Evolutionary conservation across 208 protist genomes (phyloP), one percentile per base, ranked within the genome.

Genomic region (Wallacemonas sp.): DNA sequence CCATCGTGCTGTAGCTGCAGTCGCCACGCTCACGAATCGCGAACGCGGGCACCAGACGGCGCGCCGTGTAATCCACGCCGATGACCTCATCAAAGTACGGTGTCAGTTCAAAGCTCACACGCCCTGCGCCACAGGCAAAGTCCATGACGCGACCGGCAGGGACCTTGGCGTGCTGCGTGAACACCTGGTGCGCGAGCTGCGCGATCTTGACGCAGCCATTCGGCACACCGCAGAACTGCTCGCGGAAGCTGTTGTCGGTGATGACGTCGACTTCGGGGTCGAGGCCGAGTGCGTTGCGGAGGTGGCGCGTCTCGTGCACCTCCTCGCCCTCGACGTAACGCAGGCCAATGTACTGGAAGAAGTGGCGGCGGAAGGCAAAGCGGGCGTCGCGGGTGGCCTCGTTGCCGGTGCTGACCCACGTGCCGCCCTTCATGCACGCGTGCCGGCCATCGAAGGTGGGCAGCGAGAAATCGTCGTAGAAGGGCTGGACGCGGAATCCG

Each of bases 391-490:
- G 70, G n/a, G 88, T 96, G 30, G 95, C 96, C 83, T 97, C 88
- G 71, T 98, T 97, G 52, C 97, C 97, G 14, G 92, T 96, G 33
- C 92, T 97, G 38, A 98, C 71, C 82, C 86, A 99, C 27, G 94
- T 80, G 26, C 97, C 97, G 44, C 97, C 97, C 65, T 98, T 97
- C 80, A 98, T 97, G 68, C 98, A 87, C 21, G 84, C 83, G 81
- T 99, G 97, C 17, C 84, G 73, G 48, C 93, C 93, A 73, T 98
- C 97, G 72, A 98, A 98, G 33, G 91, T 97, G n/a, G 97, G 97
- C 27, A 94, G 82, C 23, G 96, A 98, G 70, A 98, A 99, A 73
- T 98, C 97, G 56, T 98, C 92, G 78, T 99, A 99, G 70, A 96
- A 90, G 27, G 88, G 92, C 49, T 98, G 95, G 21, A 96, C 85